Conservation (phyloP, 768 basidiomycete species). For the Amanita exitialis region DNA sequence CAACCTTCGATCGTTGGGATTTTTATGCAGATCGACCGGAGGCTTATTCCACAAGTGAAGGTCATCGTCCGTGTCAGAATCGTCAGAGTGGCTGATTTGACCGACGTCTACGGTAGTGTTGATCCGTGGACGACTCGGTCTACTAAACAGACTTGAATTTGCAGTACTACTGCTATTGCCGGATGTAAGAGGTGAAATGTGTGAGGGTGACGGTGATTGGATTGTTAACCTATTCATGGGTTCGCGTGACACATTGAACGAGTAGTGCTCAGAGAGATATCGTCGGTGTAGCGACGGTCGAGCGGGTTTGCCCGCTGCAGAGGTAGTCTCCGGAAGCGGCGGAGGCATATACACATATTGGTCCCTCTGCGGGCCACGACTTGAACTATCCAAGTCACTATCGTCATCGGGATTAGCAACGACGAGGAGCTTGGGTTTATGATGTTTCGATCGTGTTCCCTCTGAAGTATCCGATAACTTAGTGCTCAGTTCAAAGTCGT, state of each 20-base stretch:
- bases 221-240: not conserved
- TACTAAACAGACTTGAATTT: not conserved
- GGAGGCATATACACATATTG: constrained; percentile 19
- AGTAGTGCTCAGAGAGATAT: not conserved
- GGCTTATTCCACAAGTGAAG: constrained; percentile 21
- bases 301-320: not conserved
- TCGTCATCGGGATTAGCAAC: constrained; percentile 10
- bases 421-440: constrained; percentile 8
- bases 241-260: not conserved
- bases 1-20: not conserved
- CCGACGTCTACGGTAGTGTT: constrained; percentile 3
- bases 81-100: constrained; percentile 4
- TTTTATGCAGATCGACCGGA: constrained; percentile 15
- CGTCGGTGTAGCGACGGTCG: not conserved
- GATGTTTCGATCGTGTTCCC: constrained; percentile 4
- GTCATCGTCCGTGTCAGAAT: constrained; percentile 13
- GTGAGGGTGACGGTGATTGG: not conserved
- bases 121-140: constrained; percentile 4
- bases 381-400: not conserved
- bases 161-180: not conserved
- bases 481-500: constrained; percentile 7
- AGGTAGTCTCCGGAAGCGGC: constrained; percentile 15
- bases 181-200: not conserved
- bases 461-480: constrained; percentile 10
- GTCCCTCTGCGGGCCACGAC: not conserved